Conservation (phyloP, 2,329 filamentous ascomycete genomes). For the Cladosporium colombiae region DNA sequence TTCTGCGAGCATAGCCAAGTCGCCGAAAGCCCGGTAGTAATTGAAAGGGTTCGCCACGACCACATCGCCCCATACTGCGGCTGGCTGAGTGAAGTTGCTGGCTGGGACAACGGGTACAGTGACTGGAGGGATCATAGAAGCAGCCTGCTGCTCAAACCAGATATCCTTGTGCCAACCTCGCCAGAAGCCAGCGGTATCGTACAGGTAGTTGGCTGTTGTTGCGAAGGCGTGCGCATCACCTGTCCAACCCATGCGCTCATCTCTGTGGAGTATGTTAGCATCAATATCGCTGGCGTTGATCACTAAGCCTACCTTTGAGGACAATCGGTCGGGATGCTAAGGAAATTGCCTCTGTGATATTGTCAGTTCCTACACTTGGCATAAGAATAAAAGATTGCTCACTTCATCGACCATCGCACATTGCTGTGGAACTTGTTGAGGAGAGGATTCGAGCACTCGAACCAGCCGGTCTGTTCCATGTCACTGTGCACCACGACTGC, state of each 20-base stretch:
- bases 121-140: slow-evolving; percentile 28
- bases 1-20: slow-evolving; percentile 37
- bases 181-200: slow-evolving; percentile 54
- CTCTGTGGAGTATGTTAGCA: slow-evolving; percentile 34
- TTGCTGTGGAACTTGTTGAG: slow-evolving; percentile 60
- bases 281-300: background rate
- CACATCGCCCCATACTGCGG: slow-evolving; percentile 45
- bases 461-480: slow-evolving; percentile 52
- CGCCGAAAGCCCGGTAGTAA: slow-evolving; percentile 39
- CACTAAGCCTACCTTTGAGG: slow-evolving; percentile 41
- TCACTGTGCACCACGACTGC: slow-evolving; percentile 55
- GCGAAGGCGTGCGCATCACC: slow-evolving; percentile 55
- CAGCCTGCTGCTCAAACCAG: slow-evolving; percentile 38
- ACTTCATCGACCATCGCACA: slow-evolving; percentile 56
- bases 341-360: slow-evolving; percentile 52
- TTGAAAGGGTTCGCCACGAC: slow-evolving; percentile 41
- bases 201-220: slow-evolving; percentile 56
- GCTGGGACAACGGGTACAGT: slow-evolving; percentile 23
- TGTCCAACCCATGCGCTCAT: slow-evolving; percentile 58
- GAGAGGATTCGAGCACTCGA: slow-evolving; percentile 53
- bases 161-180: slow-evolving; percentile 54
- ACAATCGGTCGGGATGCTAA: slow-evolving; percentile 60
- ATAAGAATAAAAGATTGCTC: background rate
- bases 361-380: background rate
- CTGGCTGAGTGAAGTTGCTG: slow-evolving; percentile 22